These are phyloP conservation scores for Elaeis oleifera DNA, from an alignment of 202 grass and related monocot genomes.

Conservation along the genomic window DNA sequence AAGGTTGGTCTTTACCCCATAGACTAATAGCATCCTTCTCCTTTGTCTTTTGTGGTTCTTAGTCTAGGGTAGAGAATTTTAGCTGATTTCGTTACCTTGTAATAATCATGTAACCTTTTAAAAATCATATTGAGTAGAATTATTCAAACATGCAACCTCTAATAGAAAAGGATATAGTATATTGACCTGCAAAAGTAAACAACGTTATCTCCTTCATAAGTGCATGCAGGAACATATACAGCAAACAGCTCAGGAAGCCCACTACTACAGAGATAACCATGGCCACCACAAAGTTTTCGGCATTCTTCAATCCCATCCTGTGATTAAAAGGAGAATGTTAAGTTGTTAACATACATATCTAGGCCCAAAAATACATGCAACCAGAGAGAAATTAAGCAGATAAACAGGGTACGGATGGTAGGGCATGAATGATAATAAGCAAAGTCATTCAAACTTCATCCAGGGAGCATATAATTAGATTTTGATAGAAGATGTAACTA, in stretches of 20 bases:
- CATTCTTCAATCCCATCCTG: slow-evolving; percentile 97
- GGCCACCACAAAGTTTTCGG: slow-evolving; percentile 86
- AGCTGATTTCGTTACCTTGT: too few relatives aligned
- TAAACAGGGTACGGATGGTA: background rate
- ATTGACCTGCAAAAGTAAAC: slow-evolving; percentile 83
- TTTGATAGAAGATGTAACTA: too few relatives aligned
- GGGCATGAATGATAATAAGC: too few relatives aligned
- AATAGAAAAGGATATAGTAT: slow-evolving; percentile 16
- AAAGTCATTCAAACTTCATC: too few relatives aligned
- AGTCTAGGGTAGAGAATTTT: too few relatives aligned
- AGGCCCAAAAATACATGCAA: background rate
- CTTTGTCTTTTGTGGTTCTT: too few relatives aligned
- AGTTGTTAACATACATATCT: too few relatives aligned
- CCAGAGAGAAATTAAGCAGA: background rate
- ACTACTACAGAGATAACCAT: slow-evolving; percentile 94
- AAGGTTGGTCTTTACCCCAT: too few relatives aligned
- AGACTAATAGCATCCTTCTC: too few relatives aligned
- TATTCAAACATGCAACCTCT: background rate
- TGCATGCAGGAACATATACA: slow-evolving; percentile 92
- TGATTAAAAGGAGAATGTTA: slow-evolving; percentile 3
- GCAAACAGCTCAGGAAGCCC: slow-evolving; percentile 97
- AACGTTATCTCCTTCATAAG: slow-evolving; percentile 96
- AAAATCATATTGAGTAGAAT: background rate
- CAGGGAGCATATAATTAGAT: too few relatives aligned
- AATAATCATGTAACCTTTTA: too few relatives aligned